phyloP scores from a whole-genome alignment of 2,329 filamentous ascomycete species.

The Claviceps africana region DNA sequence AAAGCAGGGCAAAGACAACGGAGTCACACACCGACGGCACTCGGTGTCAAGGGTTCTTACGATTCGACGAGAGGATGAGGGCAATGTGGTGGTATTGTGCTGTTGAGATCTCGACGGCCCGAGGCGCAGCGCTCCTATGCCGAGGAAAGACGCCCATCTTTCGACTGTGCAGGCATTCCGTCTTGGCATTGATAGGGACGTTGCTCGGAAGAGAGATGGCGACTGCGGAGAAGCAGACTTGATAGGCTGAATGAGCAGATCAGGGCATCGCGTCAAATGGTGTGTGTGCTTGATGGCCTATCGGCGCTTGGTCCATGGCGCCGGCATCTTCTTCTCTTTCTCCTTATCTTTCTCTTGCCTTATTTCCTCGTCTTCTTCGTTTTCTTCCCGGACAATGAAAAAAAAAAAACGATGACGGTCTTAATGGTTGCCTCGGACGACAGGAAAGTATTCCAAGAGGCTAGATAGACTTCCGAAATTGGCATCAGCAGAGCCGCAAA shows the following conservation, averaged over 20 bases:
- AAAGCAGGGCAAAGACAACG: too few species aligned
- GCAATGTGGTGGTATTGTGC: too few species aligned
- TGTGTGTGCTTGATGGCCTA: background rate
- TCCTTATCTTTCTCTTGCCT: background rate
- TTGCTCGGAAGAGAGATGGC: background rate
- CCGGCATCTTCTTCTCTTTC: too few species aligned
- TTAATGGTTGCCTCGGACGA: background rate
- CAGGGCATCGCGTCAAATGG: background rate
- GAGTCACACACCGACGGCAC: too few species aligned
- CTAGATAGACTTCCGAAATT: background rate
- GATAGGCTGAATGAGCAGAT: background rate
- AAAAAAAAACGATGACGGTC: background rate
- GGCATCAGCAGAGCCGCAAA: background rate
- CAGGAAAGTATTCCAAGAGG: background rate
- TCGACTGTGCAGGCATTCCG: background rate
- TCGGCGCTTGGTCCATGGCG: background rate
- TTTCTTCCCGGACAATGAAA: too few species aligned
- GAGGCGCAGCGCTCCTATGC: background rate
- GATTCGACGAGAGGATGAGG: too few species aligned
- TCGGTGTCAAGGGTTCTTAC: too few species aligned
- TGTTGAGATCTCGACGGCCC: too few species aligned
- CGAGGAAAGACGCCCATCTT: background rate
- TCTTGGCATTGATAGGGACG: background rate
- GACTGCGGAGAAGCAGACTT: background rate
- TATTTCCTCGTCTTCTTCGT: background rate